These are phyloP conservation scores for Borealophlyctis nickersoniae DNA, from an alignment of 192 early-diverging fungal species.

Conservation along the genomic window DNA sequence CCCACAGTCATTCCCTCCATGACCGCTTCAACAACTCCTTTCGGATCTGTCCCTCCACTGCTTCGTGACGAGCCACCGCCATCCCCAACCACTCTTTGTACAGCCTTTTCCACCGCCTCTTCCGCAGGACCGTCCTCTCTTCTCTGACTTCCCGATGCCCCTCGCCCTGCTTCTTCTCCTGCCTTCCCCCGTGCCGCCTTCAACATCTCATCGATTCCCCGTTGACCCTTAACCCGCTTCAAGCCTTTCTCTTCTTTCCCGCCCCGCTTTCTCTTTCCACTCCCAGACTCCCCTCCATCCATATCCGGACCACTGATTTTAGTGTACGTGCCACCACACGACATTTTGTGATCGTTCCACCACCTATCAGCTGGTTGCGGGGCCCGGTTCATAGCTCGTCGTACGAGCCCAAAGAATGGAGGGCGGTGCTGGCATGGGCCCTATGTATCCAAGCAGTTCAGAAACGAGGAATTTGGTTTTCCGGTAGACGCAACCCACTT, in stretches of 20 bases:
- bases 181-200: background rate
- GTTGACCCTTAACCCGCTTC: background rate
- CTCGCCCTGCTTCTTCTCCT: background rate
- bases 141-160: background rate
- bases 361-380: constrained; percentile 68
- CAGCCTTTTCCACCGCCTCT: background rate
- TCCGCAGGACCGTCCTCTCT: background rate
- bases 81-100: background rate
- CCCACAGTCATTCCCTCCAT: background rate
- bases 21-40: background rate
- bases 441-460: background rate
- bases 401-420: constrained; percentile 60
- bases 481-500: background rate
- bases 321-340: constrained; percentile 63
- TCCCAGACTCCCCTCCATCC: background rate
- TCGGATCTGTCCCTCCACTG: no score
- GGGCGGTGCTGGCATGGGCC: constrained; percentile 52
- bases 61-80: background rate
- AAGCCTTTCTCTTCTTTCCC: background rate
- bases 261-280: constrained; percentile 20
- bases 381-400: constrained; percentile 63
- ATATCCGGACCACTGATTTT: constrained; percentile 57
- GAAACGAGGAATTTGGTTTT: background rate
- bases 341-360: constrained; percentile 55
- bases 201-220: background rate